Evolutionary conservation across 2,329 filamentous ascomycete species (phyloP).

Genomic region (Talaromyces sp.): DNA sequence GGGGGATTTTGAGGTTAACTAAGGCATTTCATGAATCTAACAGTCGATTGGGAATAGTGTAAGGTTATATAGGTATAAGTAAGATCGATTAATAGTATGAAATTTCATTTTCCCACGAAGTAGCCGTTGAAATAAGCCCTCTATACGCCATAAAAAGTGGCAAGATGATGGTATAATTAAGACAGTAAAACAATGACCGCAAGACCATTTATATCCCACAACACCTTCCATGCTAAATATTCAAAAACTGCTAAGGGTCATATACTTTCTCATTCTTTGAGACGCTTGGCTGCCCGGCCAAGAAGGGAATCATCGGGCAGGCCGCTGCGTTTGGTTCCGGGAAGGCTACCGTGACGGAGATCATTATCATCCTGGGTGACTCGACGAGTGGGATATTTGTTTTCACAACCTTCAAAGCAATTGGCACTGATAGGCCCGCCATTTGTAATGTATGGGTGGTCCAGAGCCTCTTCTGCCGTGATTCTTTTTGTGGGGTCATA

Average conservation of each 20-base stretch:
- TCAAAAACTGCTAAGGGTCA: background rate
- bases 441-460: conserved; percentile 80
- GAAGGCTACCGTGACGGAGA: conserved; percentile 81
- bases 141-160: background rate
- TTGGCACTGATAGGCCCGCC: conserved; percentile 66
- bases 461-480: conserved; percentile 80
- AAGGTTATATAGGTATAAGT: background rate
- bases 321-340: conserved; percentile 84
- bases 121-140: background rate
- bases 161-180: background rate
- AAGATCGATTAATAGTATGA: background rate
- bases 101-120: background rate
- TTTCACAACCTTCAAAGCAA: conserved; percentile 85
- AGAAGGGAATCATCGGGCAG: conserved; percentile 75
- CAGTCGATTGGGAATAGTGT: background rate
- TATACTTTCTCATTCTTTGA: conserved; percentile 40
- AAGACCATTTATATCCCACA: background rate
- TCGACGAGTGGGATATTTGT: conserved; percentile 81
- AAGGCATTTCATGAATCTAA: background rate
- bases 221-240: conserved; percentile 2
- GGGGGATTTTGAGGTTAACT: background rate
- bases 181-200: background rate
- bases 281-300: conserved; percentile 48
- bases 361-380: conserved; percentile 96
- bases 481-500: conserved; percentile 88